Conservation (phyloP, 345 rosid species). For the Chamaenerion angustifolium region DNA sequence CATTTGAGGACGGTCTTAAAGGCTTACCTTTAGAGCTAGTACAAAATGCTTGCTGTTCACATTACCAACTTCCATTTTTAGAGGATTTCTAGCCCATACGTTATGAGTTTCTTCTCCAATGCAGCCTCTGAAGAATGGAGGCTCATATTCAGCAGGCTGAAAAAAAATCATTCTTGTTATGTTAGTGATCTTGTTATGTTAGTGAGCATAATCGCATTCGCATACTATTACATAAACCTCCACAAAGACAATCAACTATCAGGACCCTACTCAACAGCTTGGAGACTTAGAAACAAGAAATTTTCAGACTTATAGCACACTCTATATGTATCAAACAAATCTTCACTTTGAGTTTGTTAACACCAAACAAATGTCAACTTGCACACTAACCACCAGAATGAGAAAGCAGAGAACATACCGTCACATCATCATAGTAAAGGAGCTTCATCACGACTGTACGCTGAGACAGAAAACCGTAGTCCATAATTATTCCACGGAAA, state of each 20-base stretch:
- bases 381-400: not conserved
- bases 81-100: constrained; percentile 76
- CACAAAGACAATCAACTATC: too few species aligned
- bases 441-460: constrained; percentile 95
- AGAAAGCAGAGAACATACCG: constrained; percentile 37
- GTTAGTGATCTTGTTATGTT: too few species aligned
- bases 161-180: not conserved
- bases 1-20: too few species aligned
- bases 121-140: constrained; percentile 88
- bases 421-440: constrained; percentile 83
- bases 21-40: constrained; percentile 61
- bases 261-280: too few species aligned
- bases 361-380: too few species aligned
- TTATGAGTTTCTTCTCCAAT: constrained; percentile 69
- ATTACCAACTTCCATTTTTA: constrained; percentile 89
- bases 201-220: not conserved
- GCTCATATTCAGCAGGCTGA: constrained; percentile 90
- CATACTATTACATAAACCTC: too few species aligned
- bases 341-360: too few species aligned
- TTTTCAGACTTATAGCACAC: too few species aligned
- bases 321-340: too few species aligned
- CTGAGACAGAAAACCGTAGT: constrained; percentile 30
- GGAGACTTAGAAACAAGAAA: too few species aligned
- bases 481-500: too few species aligned
- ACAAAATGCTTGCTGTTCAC: constrained; percentile 95